Evolutionary conservation across 768 basidiomycete species (phyloP).

Genomic region (Sporobolomyces roseus): DNA sequence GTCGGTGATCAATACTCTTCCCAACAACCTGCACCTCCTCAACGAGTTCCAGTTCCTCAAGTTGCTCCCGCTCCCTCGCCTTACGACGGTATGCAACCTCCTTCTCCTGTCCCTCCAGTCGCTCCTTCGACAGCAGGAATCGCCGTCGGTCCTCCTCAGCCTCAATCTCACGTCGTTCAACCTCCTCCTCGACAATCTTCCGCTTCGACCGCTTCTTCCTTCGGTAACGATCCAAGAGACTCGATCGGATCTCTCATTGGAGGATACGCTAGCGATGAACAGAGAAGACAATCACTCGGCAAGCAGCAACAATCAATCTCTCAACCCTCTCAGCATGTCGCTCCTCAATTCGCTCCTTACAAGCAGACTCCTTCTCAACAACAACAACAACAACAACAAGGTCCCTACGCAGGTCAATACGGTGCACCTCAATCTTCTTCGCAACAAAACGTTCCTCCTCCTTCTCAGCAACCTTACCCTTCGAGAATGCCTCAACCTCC

Average conservation of each 20-base stretch:
- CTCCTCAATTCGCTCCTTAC: slow-evolving; percentile 27
- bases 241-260: slow-evolving; percentile 38
- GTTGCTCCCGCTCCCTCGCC: slow-evolving; percentile 16
- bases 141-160: slow-evolving; percentile 17
- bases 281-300: slow-evolving; percentile 26
- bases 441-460: not conserved
- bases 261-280: slow-evolving; percentile 13
- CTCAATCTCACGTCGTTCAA: slow-evolving; percentile 13
- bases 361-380: slow-evolving; percentile 3
- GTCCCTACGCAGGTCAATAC: slow-evolving; percentile 11
- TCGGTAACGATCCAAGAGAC: slow-evolving; percentile 32
- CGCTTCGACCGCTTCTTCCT: slow-evolving; percentile 28
- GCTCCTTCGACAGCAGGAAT: slow-evolving; percentile 19
- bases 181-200: slow-evolving; percentile 40
- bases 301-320: slow-evolving; percentile 33
- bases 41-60: slow-evolving; percentile 36
- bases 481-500: slow-evolving; percentile 15
- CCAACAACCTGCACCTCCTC: not conserved
- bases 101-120: slow-evolving; percentile 7
- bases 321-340: not conserved
- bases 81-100: slow-evolving; percentile 20
- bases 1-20: not conserved
- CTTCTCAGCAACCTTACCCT: not conserved
- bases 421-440: slow-evolving; percentile 25
- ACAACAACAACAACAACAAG: slow-evolving; percentile 6